Conservation (phyloP, 345 rosid species). For the Bruguiera gymnorhiza region DNA sequence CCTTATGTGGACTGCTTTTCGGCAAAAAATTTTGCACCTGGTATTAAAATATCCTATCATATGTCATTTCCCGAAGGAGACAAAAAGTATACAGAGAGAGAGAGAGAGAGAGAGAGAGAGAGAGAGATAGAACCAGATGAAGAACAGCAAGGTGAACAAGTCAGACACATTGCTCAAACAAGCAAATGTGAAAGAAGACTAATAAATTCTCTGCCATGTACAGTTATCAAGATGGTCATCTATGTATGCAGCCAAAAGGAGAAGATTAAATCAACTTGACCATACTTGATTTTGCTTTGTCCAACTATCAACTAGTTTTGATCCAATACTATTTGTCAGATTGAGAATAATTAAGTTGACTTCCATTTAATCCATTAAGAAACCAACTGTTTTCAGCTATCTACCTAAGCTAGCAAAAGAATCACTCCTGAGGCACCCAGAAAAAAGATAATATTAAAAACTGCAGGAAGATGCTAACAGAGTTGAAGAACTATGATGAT, state of each 20-base stretch:
- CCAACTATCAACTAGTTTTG: neutral
- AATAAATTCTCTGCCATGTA: neutral
- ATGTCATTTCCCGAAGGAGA: constrained; percentile 20
- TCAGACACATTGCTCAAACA: too few relatives aligned
- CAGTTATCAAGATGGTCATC: neutral
- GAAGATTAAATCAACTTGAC: neutral
- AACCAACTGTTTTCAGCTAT: too few relatives aligned
- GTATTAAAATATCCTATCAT: constrained; percentile 14
- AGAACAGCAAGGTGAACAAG: neutral
- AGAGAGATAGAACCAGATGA: neutral
- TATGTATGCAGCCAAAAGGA: neutral
- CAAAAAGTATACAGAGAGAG: constrained; percentile 1
- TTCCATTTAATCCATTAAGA: too few relatives aligned
- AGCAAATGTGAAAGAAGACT: too few relatives aligned
- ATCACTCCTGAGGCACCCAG: too few relatives aligned
- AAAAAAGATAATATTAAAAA: too few relatives aligned
- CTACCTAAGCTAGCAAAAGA: too few relatives aligned
- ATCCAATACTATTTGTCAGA: neutral
- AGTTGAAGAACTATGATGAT: too few relatives aligned
- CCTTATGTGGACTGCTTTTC: constrained; percentile 69
- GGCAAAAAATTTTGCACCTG: constrained; percentile 53
- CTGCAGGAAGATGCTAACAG: too few relatives aligned
- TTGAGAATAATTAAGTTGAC: neutral
- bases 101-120: neutral
- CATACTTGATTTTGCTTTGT: neutral